Evolutionary conservation across 225 moss, liverwort and hornwort genomes (phyloP), one percentile per base, ranked within the genome.

Genomic region (Sphagnum contortum): DNA sequence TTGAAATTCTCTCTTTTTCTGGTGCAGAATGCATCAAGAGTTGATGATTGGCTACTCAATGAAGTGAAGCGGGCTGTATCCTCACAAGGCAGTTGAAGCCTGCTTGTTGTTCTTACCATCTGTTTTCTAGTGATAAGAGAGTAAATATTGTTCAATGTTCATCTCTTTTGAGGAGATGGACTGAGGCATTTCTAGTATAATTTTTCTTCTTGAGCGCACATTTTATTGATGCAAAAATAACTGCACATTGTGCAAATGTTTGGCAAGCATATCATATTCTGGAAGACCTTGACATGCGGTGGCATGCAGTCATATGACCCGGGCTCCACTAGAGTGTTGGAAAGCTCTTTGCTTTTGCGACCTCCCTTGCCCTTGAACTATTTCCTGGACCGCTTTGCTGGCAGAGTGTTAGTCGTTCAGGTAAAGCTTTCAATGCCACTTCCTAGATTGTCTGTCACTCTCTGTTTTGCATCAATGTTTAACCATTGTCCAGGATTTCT

Each of bases 11-110:
- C 29, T 29, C 29, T 29, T 29, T 29, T 29, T 29, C 29, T 29
- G 29, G 29, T 29, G 14, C 83, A 98, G 96, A 81, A 91, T 76
- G 81, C 93, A 13, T 78, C 76, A 29, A 79, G 93, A 84, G 98
- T 84, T 69, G 98, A 98, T 72, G 67, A 45, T 56, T 98, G 96
- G 96, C 68, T 98, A 68, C 75, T 88, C 72, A 61, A 59, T 4
- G 96, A 98, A 87, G 87, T 98, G n/a, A 87, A 87, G 77, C 90
- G 96, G 64, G 81, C 85, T 59, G 96, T 96, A 96, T 96, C 92
- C 96, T 87, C 60, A 8, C 49, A 59, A 53, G 50, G 56, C 50
- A 69, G 64, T 64, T 29, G 29, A 29, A 29, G 29, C 29, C 29
- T 29, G 29, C 0, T 29, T 29, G 29, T 29, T 29, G 29, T 29